Evolutionary conservation across 805 yeast genomes (phyloP), one percentile per base, ranked within the genome.

Genomic region (Nakazawaea sp.): DNA sequence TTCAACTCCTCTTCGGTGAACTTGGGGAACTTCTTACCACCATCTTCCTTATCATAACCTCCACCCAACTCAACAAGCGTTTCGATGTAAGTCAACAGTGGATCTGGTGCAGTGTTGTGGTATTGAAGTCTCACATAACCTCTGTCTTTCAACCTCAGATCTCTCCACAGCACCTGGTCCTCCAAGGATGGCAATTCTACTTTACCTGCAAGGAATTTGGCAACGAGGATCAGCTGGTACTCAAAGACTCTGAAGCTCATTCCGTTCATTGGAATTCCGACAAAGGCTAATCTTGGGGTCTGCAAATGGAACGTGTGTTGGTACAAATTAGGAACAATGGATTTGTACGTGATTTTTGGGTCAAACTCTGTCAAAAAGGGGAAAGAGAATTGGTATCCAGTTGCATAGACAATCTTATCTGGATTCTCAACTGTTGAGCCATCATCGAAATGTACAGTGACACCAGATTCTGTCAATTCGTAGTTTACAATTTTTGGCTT

Each of bases 191-290:
- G 68, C 4, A 62, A 41, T 3, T 43, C 29, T 2, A 53, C 47
- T 38, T 58, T 50, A 5, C 61, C 64, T 1, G 59, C 46, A 27
- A 55, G 49, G 30, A 52, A 53, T 21, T 67, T 43, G 2, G 68
- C 49, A 1, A 59, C 59, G 11, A 58, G 38, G 1, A 60, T 56
- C 1, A 67, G 63, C 43, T 66, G 71, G 47, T 54, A 64, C 43
- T 66, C 70, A 46, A 59, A 65, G 2, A 56, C 62, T 32, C 64
- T 50, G 44, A 64, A 63, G 0, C 66, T 55, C 18, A 65, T 49
- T 2, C 64, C 68, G 25, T 62, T 66, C 1, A 56, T 51, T 33
- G 64, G 60, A 4, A 56, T 52, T 8, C 70, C 69, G 7, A 62
- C 56, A 37, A 58, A 48, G 1, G 62, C 45, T n/a, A 63, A 37